A percentile compares a stretch with the other conserved stretches of the same genome.
Evolutionary conservation across 2,329 filamentous ascomycete species (phyloP).

Genomic region (Penicillium crustosum): DNA sequence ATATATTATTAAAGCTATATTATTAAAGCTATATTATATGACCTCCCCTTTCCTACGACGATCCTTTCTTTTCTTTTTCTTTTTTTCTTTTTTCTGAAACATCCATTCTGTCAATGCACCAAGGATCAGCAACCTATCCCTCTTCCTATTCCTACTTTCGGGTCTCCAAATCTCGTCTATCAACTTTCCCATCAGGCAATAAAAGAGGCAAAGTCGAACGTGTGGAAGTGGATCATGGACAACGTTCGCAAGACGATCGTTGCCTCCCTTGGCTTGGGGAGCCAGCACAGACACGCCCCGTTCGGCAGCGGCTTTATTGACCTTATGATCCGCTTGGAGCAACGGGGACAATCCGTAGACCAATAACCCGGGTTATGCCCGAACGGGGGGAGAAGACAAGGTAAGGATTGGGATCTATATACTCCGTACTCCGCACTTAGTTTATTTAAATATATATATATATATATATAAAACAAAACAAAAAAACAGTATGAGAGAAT

Average conservation of each 20-base stretch:
- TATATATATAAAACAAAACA: too few species aligned
- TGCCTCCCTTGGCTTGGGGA: neutral
- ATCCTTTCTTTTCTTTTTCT: too few species aligned
- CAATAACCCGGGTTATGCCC: constrained; percentile 4
- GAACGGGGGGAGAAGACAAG: neutral
- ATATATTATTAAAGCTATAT: too few species aligned
- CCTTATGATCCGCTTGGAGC: neutral
- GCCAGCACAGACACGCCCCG: constrained; percentile 7
- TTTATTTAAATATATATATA: too few species aligned
- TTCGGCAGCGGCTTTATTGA: constrained; percentile 2
- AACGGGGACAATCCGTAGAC: neutral
- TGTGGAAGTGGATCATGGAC: constrained; percentile 1
- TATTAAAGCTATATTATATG: too few species aligned
- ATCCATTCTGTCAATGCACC: constrained; percentile 11
- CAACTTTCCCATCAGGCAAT: neutral
- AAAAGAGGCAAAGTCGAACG: neutral
- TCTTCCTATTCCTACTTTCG: constrained; percentile 1
- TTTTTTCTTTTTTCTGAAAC: constrained; percentile 6
- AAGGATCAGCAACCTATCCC: constrained; percentile 16
- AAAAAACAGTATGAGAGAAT: too few species aligned
- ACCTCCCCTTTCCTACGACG: too few species aligned
- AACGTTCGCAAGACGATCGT: constrained; percentile 7
- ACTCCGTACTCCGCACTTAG: too few species aligned
- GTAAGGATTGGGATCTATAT: neutral
- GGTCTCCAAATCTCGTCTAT: neutral